Percentiles rank a stretch among this genome's conserved stretches.
Conservation (phyloP, 768 basidiomycete genomes). For the Scleroderma citrinum region DNA sequence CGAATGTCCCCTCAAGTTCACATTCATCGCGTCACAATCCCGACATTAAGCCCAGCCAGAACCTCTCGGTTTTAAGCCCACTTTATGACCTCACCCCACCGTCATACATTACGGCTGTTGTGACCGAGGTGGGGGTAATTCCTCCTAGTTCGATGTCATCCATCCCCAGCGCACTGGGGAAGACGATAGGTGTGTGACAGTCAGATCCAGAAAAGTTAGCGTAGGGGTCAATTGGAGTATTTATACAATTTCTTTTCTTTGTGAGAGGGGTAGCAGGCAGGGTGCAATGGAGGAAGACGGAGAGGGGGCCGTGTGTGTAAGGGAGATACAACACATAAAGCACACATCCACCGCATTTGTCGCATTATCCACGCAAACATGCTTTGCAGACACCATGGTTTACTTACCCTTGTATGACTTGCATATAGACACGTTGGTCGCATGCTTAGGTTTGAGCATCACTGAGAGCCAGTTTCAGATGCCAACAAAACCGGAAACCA, state of each 20-base stretch:
- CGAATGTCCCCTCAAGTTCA: conserved; percentile 6
- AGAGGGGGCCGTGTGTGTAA: not conserved
- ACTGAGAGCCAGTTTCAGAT: no score
- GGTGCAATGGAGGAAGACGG: not conserved
- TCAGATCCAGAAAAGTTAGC: no score
- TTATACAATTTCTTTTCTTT: conserved; percentile 1
- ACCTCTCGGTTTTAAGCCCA: conserved; percentile 77
- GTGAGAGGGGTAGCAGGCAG: not conserved
- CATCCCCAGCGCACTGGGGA: conserved; percentile 61
- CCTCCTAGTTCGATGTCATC: conserved; percentile 88
- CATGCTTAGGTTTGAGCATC: no score
- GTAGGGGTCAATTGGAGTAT: conserved; percentile 5
- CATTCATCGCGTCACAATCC: conserved; percentile 11
- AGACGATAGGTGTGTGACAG: conserved; percentile 18
- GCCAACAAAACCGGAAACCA: no score
- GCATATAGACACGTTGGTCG: no score
- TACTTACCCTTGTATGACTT: no score
- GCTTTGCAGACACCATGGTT: not conserved
- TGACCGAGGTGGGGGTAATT: conserved; percentile 94
- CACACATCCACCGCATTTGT: not conserved
- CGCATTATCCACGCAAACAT: not conserved
- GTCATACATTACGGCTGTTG: conserved; percentile 87
- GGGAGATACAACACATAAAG: not conserved
- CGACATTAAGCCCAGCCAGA: conserved; percentile 32
- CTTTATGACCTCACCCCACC: conserved; percentile 94